Base-by-base conservation (phyloP, 129 eudicot genomes). In the Glebionis coronaria region DNA sequence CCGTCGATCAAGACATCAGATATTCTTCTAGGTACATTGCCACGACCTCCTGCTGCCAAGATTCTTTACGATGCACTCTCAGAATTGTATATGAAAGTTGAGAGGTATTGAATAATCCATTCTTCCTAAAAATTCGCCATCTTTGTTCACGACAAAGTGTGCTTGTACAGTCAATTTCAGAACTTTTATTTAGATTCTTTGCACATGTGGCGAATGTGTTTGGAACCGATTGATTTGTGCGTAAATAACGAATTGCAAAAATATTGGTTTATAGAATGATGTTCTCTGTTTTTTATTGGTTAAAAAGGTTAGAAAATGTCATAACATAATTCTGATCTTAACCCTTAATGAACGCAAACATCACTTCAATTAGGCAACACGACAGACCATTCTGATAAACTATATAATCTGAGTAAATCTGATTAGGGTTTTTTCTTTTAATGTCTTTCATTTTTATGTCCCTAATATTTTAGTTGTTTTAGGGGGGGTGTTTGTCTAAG, bases 11-110 rank as follows among this genome's bases (percentile, higher is more conserved):
- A 72, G 52, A 67, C 93, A 18, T 82, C 85, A 0, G 93, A 86
- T 69, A 82, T 86, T 64, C 88, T 86, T 81, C 86, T 86, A 25
- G 93, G 93, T 51, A 42, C 75, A 35, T 74, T 86, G 66, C 86
- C 88, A 18, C 68, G 80, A 65, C 93, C 93, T 47, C 93, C 93
- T 60, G 93, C 93, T 35, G 93, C 88, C 63, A 71, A 81, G 29
- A 72, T 82, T 70, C 93, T 82, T 57, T 86, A 86, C 25, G 69
- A 81, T 23, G 93, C 88, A 14, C 79, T 86, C 68, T 78, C 93
- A 58, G 80, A 82, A 71, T 57, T 86, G 81, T 86, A 80, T 56
- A 77, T 75, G 71, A 80, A 78, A 75, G 70, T 64, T 52, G 77
- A 74, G 25, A 49, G 71, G 50, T 16, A 38, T 40, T 67, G 68